Conservation (phyloP, 192 early-diverging fungal species). For the Backusella tuberculispora region DNA sequence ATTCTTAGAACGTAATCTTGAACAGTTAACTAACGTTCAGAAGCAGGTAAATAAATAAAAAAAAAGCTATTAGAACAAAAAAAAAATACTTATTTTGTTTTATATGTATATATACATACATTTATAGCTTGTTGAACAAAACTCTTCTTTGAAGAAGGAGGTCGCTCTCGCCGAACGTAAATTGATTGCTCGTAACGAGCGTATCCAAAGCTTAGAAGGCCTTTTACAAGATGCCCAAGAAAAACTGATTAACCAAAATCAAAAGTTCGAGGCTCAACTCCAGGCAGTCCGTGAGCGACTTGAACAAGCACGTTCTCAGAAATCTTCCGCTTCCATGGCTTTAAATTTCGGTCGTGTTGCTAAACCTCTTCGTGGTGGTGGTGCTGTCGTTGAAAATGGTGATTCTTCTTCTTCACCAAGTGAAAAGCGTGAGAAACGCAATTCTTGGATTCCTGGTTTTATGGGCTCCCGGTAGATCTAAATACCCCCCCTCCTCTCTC, state of each 20-base stretch:
- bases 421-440: slow-evolving; percentile 37
- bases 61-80: slow-evolving; percentile 7
- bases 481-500: not conserved
- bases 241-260: slow-evolving; percentile 78
- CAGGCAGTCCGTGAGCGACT: slow-evolving; percentile 76
- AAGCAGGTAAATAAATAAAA: slow-evolving; percentile 61
- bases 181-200: slow-evolving; percentile 89
- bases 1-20: slow-evolving; percentile 94
- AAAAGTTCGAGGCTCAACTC: slow-evolving; percentile 82
- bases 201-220: slow-evolving; percentile 88
- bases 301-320: slow-evolving; percentile 71
- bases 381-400: slow-evolving; percentile 23
- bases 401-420: slow-evolving; percentile 29
- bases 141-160: slow-evolving; percentile 95
- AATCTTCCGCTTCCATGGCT: slow-evolving; percentile 40
- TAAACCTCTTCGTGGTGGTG: slow-evolving; percentile 90
- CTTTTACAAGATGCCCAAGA: slow-evolving; percentile 85
- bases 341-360: slow-evolving; percentile 65
- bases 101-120: not conserved
- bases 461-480: slow-evolving; percentile 27
- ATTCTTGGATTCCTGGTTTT: slow-evolving; percentile 45
- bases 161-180: slow-evolving; percentile 88
- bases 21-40: slow-evolving; percentile 95
- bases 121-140: slow-evolving; percentile 88
- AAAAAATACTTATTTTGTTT: slow-evolving; percentile 2